Conservation (phyloP, 768 basidiomycete genomes). For the Collybia sordida region DNA sequence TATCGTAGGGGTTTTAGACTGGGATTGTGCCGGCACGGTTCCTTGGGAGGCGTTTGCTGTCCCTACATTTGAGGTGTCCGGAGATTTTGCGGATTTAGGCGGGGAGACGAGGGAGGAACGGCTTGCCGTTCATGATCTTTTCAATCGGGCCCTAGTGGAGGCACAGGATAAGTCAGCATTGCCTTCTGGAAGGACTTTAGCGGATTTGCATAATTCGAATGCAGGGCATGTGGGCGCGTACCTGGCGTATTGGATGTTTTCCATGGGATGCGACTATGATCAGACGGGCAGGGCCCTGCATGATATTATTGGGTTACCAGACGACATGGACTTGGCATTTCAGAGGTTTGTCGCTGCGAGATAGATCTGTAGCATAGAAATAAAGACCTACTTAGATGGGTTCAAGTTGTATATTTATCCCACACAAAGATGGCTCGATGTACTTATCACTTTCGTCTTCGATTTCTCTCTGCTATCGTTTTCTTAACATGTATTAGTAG, state of each 20-base stretch:
- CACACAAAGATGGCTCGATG: no score
- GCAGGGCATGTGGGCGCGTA: slow-evolving; percentile 41
- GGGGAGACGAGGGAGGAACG: slow-evolving; percentile 19
- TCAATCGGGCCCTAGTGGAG: slow-evolving; percentile 28
- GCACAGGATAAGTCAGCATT: slow-evolving; percentile 26
- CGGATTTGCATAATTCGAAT: slow-evolving; percentile 38
- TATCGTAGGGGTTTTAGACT: slow-evolving; percentile 40
- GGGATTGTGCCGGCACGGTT: slow-evolving; percentile 43
- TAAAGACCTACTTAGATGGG: no score
- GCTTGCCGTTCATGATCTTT: slow-evolving; percentile 28
- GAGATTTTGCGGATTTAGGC: slow-evolving; percentile 31
- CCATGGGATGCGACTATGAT: slow-evolving; percentile 40
- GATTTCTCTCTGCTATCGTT: no score
- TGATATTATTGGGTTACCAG: slow-evolving; percentile 15
- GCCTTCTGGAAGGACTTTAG: slow-evolving; percentile 35
- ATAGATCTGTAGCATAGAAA: no score
- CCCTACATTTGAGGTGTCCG: slow-evolving; percentile 41
- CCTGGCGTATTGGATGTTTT: slow-evolving; percentile 44
- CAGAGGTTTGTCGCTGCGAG: slow-evolving; percentile 15
- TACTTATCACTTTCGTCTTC: no score
- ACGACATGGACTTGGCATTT: slow-evolving; percentile 21
- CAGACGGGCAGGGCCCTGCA: slow-evolving; percentile 38
- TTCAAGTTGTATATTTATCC: no score
- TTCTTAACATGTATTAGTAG: no score
- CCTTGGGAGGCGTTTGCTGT: slow-evolving; percentile 45